phyloP scores from a whole-genome alignment of 2,329 filamentous ascomycete genomes.

The Stagonosporopsis rhizophila region DNA sequence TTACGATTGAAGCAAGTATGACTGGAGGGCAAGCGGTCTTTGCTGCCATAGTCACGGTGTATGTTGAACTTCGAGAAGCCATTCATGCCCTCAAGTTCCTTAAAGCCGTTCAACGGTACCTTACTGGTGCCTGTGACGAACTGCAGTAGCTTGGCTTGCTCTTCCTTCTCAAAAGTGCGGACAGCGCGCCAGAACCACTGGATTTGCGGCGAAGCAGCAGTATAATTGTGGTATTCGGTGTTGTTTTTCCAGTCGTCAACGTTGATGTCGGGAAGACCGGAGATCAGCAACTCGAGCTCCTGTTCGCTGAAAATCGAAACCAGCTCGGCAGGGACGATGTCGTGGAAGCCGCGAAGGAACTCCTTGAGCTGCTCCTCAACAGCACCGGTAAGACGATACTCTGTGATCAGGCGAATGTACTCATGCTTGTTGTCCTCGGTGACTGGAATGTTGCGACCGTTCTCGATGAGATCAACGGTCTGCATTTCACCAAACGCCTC shows the following conservation, averaged over 20 bases:
- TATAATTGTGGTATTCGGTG: conserved; percentile 98
- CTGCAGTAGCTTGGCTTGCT: conserved; percentile 93
- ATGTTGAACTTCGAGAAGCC: conserved; percentile 98
- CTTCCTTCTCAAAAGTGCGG: conserved; percentile 97
- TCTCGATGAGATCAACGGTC: conserved; percentile 83
- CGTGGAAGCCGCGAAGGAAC: conserved; percentile 95
- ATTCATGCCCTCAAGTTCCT: conserved; percentile 99
- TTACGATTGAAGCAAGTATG: conserved; percentile 99
- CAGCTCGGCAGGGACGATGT: conserved; percentile 92
- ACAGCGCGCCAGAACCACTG: conserved; percentile 99
- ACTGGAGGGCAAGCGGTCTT: conserved; percentile 91
- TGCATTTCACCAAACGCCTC: conserved; percentile 92
- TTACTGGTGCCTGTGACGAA: conserved; percentile 99
- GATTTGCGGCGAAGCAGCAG: conserved; percentile 90
- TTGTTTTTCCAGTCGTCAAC: conserved; percentile 99
- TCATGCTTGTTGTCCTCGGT: conserved; percentile 99
- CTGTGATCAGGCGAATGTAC: conserved; percentile 91
- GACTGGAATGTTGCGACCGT: conserved; percentile 89
- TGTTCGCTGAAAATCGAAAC: conserved; percentile 99
- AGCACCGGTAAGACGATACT: conserved; percentile 89
- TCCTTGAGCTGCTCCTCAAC: conserved; percentile 94
- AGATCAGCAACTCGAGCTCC: conserved; percentile 94
- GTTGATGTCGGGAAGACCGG: conserved; percentile 94
- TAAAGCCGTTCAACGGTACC: conserved; percentile 97
- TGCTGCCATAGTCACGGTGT: conserved; percentile 95